Conservation (phyloP, 176 grass and related monocot genomes). For the Pharus latifolius region DNA sequence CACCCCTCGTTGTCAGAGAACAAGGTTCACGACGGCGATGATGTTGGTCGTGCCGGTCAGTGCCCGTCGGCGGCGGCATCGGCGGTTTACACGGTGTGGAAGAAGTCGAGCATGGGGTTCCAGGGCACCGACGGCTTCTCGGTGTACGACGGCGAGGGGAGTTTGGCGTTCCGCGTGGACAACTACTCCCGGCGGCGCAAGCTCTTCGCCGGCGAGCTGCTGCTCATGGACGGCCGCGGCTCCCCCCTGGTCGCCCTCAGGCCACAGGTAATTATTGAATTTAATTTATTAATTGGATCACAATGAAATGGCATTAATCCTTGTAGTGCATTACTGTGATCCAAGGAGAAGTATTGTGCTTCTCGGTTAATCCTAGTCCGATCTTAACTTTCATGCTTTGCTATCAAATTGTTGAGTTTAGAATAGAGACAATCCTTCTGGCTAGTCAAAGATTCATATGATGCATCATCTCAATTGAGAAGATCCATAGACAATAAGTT, state of each 20-base stretch:
- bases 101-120: slow-evolving; percentile 33
- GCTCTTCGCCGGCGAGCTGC: slow-evolving; percentile 23
- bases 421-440: too few relatives aligned
- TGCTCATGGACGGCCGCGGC: slow-evolving; percentile 33
- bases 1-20: slow-evolving; percentile 30
- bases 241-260: slow-evolving; percentile 13
- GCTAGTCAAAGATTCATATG: too few relatives aligned
- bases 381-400: too few relatives aligned
- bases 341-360: too few relatives aligned
- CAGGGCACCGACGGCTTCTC: slow-evolving; percentile 33
- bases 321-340: not conserved
- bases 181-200: slow-evolving; percentile 34
- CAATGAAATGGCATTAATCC: not conserved
- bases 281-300: not conserved
- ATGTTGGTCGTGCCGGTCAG: too few relatives aligned
- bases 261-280: slow-evolving; percentile 34
- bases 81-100: slow-evolving; percentile 24
- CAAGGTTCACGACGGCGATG: not conserved
- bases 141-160: slow-evolving; percentile 15
- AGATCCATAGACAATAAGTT: too few relatives aligned
- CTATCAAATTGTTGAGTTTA: too few relatives aligned
- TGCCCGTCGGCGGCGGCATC: not conserved
- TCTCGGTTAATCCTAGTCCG: too few relatives aligned
- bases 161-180: slow-evolving; percentile 33
- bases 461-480: too few relatives aligned